Base-by-base conservation (phyloP, 192 early-diverging fungal genomes). In the Podila horticola region DNA sequence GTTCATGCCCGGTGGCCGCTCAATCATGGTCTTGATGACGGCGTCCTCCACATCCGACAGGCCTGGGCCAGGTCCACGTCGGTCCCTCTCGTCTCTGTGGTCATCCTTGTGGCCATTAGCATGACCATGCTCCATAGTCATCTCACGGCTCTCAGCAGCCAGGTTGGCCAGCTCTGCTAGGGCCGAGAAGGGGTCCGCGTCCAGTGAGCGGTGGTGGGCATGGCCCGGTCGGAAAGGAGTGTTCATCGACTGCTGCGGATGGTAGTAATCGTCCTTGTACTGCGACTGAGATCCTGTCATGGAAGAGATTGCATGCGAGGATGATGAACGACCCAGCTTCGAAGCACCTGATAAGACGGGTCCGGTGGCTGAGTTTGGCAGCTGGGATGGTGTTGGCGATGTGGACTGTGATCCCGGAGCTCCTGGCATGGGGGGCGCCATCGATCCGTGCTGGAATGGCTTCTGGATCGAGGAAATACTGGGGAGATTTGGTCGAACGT, bases 1-100 rank as follows among this genome's bases (percentile, higher is more conserved):
- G 3, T 48, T 58, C 13, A 62, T 29, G 4, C 58, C 58, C 5
- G 69, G 65, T 24, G 51, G 66, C 22, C 69, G 63, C 36, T 79
- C 75, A 50, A 79, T 72, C 69, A 72, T 79, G 33, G 75, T 72
- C 38, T 79, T 79, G 55, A 67, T 67, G 30, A 72, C 69, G 19
- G 75, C 69, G 63, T 79, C 75, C 50, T 79, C 75, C 2, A 72
- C 58, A 58, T 79, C 75, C 36, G 24, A 49, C 20, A 67, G 29
- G 7, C 66, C 75, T 9, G 29, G 64, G 20, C 69, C 62, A 7
- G 12, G 30, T 15, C 33, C 62, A 29, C n/a, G 22, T 31, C 10
- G 15, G 36, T 63, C 29, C 11, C 34, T 22, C 20, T 79, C 75
- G n/a, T 62, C 60, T 8, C 62, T 60, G n/a, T 72, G 33, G 19